Percentiles rank a stretch among this genome's conserved stretches.
Evolutionary conservation across 176 grass and related monocot species (phyloP).

Genomic region (Oryza meridionalis): DNA sequence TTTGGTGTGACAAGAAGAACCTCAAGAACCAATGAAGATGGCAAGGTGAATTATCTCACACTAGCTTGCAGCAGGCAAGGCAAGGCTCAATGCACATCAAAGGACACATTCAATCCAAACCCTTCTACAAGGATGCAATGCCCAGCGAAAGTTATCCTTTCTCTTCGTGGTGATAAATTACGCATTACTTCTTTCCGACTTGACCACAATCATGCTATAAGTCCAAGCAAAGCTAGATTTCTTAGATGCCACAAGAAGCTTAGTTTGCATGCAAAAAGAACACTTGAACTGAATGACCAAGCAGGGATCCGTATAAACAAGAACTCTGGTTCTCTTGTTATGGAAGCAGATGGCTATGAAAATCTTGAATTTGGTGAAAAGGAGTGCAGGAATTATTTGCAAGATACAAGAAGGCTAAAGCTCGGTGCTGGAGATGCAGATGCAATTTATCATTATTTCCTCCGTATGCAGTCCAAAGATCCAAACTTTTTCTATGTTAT

Average conservation of each 20-base stretch:
- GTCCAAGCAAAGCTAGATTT: conserved; percentile 15
- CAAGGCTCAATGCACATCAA: conserved; percentile 9
- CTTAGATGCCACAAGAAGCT: conserved; percentile 22
- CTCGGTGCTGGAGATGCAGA: too few species aligned
- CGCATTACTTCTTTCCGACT: background rate
- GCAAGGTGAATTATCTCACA: background rate
- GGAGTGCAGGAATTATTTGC: background rate
- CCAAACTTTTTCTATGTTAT: conserved; percentile 1
- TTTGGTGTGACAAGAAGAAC: conserved; percentile 7
- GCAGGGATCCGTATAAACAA: conserved; percentile 3
- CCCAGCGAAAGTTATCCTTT: background rate
- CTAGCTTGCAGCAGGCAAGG: background rate
- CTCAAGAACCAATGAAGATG: background rate
- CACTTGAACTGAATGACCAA: conserved; percentile 9
- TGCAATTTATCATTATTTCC: too few species aligned
- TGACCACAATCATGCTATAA: conserved; percentile 3
- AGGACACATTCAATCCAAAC: conserved; percentile 6
- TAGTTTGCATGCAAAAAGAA: background rate
- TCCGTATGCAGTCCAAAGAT: too few species aligned
- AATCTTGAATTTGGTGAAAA: too few species aligned
- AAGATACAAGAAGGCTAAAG: too few species aligned
- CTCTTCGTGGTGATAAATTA: background rate
- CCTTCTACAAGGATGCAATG: background rate
- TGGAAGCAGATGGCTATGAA: background rate
- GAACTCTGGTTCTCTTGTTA: conserved; percentile 6